Evolutionary conservation across 371 early-diverging fungal species (phyloP), one percentile per base, ranked within the genome.

Genomic region (Phascolomyces articulosus): DNA sequence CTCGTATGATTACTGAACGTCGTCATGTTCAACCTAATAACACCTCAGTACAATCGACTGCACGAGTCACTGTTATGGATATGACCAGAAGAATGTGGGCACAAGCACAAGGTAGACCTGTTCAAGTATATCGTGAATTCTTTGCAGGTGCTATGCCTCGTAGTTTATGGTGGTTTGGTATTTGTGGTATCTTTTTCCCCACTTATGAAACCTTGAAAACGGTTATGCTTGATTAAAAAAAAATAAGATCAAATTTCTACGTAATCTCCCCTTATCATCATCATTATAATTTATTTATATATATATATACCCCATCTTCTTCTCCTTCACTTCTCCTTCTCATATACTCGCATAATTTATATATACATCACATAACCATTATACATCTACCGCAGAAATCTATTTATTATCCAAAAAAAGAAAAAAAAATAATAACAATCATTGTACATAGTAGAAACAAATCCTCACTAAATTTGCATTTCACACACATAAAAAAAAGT

Each of bases 151-250:
- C 88, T 1, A 75, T 84, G 11, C 85, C 91, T 6, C 71, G 93
- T 40, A 82, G 84, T 40, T 63, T 85, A 20, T 92, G 93, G 93
- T 92, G 93, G 89, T 90, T 91, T 65, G 85, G 91, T 64, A 87
- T 91, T 53, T 92, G 93, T 65, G 85, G 86, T 24, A 89, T 91
- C 67, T 92, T 92, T 71, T 92, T 92, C 74, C 91, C 93, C 10
- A 78, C 85, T 20, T 92, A 92, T 64, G 91, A 91, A 75, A 75
- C 84, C 11, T 77, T 83, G 41, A 91, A 85, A 61, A 80, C 83
- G 29, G 62, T 78, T 23, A 64, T 86, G 73, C 34, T 51, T 20
- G 51, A 51, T 23, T 51, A 51, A n/a, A 23, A 49, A 31, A 31
- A 31, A 31, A 31, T 6, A 31, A 31, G 31, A 62, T 49, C 10